A percentile compares a stretch with the other conserved stretches of the same genome.
These are phyloP conservation scores for Aspergillus conjunctus DNA, from an alignment of 495 filamentous ascomycete genomes.

Conservation along the genomic window DNA sequence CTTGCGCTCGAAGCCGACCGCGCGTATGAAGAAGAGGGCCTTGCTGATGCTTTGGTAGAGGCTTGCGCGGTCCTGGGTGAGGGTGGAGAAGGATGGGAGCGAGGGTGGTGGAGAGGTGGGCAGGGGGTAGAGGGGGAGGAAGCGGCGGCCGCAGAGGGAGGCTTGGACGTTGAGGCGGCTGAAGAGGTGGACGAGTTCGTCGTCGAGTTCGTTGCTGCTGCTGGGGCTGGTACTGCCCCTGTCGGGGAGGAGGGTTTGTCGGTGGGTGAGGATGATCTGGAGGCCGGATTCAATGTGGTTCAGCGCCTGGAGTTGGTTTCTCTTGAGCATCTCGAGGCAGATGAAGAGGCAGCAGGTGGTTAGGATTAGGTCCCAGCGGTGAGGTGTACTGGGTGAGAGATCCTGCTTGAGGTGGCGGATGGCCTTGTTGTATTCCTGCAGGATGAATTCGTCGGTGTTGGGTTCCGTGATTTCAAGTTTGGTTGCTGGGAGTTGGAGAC, in stretches of 20 bases:
- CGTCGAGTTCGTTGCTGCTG: constrained; percentile 11
- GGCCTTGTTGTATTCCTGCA: constrained; percentile 25
- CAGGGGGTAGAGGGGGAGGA: constrained; percentile 3
- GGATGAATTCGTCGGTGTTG: constrained; percentile 8
- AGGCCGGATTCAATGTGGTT: constrained; percentile 27
- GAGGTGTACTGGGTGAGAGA: constrained; percentile 6
- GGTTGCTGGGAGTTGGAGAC: neutral
- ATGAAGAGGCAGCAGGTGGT: constrained; percentile 34
- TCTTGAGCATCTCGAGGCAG: constrained; percentile 33
- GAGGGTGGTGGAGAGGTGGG: neutral
- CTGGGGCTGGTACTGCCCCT: neutral
- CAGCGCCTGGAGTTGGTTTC: constrained; percentile 25
- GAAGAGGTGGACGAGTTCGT: constrained; percentile 13
- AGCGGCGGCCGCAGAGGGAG: constrained; percentile 12
- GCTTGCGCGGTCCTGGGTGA: constrained; percentile 1
- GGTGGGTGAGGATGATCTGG: constrained; percentile 9
- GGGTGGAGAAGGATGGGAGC: neutral
- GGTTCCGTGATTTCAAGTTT: neutral
- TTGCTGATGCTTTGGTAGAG: constrained; percentile 22
- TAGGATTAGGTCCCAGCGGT: constrained; percentile 23
- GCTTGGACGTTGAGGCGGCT: constrained; percentile 21
- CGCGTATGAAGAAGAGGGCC: constrained; percentile 18
- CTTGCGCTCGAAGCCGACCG: constrained; percentile 9
- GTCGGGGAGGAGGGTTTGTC: neutral
- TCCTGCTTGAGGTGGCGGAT: constrained; percentile 28